Evolutionary conservation across 2,329 filamentous ascomycete species (phyloP).

Genomic region (Pseudocercospora pini-densiflorae): DNA sequence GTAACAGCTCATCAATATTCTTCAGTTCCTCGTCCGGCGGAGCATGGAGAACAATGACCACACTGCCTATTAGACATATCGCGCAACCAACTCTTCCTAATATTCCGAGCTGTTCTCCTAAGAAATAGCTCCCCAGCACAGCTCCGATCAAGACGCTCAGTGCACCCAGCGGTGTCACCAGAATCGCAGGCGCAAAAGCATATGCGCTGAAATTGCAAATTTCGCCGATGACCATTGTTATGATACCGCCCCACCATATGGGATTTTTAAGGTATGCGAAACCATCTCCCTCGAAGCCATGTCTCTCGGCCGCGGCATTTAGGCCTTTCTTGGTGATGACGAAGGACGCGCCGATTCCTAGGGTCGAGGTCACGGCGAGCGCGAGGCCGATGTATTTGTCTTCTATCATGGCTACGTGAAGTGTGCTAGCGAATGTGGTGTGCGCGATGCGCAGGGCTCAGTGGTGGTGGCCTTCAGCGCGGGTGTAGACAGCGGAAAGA

Average conservation of each 20-base stretch:
- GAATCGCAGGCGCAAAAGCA: constrained; percentile 96
- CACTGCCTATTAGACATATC: constrained; percentile 91
- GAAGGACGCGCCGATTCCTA: constrained; percentile 79
- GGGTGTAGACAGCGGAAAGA: neutral
- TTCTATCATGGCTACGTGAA: constrained; percentile 33
- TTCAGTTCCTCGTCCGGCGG: constrained; percentile 90
- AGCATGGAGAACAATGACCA: constrained; percentile 97
- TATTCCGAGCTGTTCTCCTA: constrained; percentile 86
- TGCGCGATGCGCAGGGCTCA: constrained; percentile 9
- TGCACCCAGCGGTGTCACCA: constrained; percentile 93
- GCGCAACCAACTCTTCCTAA: constrained; percentile 94
- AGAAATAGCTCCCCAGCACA: constrained; percentile 91
- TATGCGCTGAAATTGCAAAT: constrained; percentile 98
- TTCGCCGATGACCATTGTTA: constrained; percentile 88
- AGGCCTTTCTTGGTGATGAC: constrained; percentile 99
- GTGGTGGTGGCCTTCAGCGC: neutral
- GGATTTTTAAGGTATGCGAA: constrained; percentile 93
- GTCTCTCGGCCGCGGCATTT: constrained; percentile 84
- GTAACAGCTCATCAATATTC: constrained; percentile 88
- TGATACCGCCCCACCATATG: constrained; percentile 96
- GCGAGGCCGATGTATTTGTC: constrained; percentile 76
- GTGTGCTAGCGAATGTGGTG: constrained; percentile 9
- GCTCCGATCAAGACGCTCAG: constrained; percentile 93
- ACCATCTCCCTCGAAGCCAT: constrained; percentile 96
- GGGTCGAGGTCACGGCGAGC: constrained; percentile 73